Conservation (phyloP, 352 stramenopile species). For the Globisporangium lucens region DNA sequence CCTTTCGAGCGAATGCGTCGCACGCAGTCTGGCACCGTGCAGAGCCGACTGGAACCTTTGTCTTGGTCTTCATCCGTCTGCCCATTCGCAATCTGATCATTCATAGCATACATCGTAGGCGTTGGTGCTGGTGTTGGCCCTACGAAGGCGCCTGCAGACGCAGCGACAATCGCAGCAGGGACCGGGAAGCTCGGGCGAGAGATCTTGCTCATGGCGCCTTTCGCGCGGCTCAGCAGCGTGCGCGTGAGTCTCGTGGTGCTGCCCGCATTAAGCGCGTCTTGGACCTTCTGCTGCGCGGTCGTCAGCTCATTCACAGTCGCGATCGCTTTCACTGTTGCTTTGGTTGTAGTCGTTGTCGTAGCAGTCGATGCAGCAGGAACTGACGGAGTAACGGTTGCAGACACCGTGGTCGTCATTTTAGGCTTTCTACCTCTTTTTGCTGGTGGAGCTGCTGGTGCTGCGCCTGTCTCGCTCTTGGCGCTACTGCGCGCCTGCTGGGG, state of each 20-base stretch:
- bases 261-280: conserved; percentile 4
- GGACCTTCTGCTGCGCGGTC: not conserved
- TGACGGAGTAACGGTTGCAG: not conserved
- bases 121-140: not conserved
- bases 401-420: not conserved
- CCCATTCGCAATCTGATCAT: not conserved
- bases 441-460: not conserved
- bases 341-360: not conserved
- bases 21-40: conserved; percentile 2
- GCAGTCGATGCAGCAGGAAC: not conserved
- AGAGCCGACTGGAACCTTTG: conserved; percentile 13
- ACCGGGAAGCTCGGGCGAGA: not conserved
- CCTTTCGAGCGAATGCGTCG: conserved; percentile 17
- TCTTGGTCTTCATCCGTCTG: conserved; percentile 11
- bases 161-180: conserved; percentile 9
- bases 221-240: conserved; percentile 4
- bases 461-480: not conserved
- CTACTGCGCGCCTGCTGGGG: not conserved
- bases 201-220: not conserved
- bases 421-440: not conserved
- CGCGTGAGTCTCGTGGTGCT: conserved; percentile 4
- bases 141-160: not conserved
- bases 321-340: not conserved
- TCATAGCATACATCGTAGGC: not conserved
- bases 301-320: not conserved